Evolutionary conservation across 2,329 filamentous ascomycete species (phyloP), one percentile per base, ranked within the genome.

Genomic region (Trichoderma pleuroti): DNA sequence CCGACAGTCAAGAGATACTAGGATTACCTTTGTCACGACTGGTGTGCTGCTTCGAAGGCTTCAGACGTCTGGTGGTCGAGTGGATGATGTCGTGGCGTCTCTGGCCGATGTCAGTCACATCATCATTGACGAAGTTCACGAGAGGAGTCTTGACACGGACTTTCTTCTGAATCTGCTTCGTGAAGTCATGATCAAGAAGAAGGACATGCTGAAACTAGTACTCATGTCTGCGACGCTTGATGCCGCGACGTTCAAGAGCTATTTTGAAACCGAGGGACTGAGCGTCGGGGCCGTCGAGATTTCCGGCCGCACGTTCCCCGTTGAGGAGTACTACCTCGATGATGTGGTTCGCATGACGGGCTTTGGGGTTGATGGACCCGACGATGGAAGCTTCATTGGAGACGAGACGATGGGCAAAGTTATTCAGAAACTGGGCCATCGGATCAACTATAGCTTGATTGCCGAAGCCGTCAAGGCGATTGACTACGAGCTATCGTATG

Each of bases 221-320:
- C 85, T 99, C 42, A 99, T 99, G 96, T 97, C 93, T 80, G 95
- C 95, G 2, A 99, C 95, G 0, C 88, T 98, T 4, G 94, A 99
- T 80, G 94, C 95, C 1, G 87, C 90, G 1, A 90, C 94, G 0
- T 98, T 98, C 80, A 90, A 90, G 74, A 84, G 89, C 70, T 98
- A 98, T 80, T 98, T 98, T 82, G 88, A 86, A 7, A 87, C 87
- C 1, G 87, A 90, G 65, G 87, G 87, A 2, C 78, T 88, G 14
- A 86, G 85, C 5, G 94, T 98, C 34, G 93, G 93, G 9, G 84
- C 90, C 71, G 91, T 98, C 11, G 91, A 97, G 78, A 98, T 98
- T 74, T 87, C 92, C 62, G 95, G 96, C 1, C 87, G 95, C 70
- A 98, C 95, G 5, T 95, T 92, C 78, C 94, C 95, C 0, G 94